Percentiles rank a stretch among this genome's conserved stretches.
phyloP scores from a whole-genome alignment of 495 filamentous ascomycete genomes.

The Pyrenula massariospora region DNA sequence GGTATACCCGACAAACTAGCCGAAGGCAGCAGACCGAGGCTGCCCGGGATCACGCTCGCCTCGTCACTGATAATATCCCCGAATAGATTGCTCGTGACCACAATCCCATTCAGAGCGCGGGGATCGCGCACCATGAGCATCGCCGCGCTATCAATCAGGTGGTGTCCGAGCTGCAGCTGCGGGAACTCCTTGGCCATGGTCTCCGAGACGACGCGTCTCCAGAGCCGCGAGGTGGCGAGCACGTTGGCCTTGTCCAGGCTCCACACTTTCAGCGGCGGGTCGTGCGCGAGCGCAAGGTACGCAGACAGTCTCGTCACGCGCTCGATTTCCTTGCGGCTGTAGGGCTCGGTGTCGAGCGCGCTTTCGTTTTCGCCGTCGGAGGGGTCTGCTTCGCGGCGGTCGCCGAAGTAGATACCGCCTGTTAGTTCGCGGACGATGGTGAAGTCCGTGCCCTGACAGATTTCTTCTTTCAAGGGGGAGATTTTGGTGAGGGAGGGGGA shows the following conservation, averaged over 20 bases:
- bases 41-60: conserved; percentile 72
- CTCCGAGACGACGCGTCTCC: conserved; percentile 80
- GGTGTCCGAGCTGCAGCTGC: conserved; percentile 70
- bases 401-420: conserved; percentile 94
- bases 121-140: conserved; percentile 98
- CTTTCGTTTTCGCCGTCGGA: conserved; percentile 43
- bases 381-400: conserved; percentile 66
- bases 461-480: conserved; percentile 78
- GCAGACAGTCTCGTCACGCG: conserved; percentile 76
- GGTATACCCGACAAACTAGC: conserved; percentile 62
- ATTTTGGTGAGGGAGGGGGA: conserved; percentile 74
- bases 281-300: conserved; percentile 64
- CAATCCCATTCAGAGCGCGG: conserved; percentile 76
- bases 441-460: conserved; percentile 86
- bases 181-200: conserved; percentile 77
- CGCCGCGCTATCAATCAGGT: conserved; percentile 89
- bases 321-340: conserved; percentile 80
- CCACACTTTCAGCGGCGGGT: conserved; percentile 76
- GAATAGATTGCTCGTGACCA: conserved; percentile 91
- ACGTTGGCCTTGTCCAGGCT: conserved; percentile 97
- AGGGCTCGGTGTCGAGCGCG: conserved; percentile 84
- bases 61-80: conserved; percentile 97
- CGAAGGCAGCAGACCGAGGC: conserved; percentile 34
- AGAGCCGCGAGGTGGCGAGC: conserved; percentile 77
- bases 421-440: conserved; percentile 92